Evolutionary conservation across 2,329 filamentous ascomycete genomes (phyloP).

Genomic region (Xylaria sp.): DNA sequence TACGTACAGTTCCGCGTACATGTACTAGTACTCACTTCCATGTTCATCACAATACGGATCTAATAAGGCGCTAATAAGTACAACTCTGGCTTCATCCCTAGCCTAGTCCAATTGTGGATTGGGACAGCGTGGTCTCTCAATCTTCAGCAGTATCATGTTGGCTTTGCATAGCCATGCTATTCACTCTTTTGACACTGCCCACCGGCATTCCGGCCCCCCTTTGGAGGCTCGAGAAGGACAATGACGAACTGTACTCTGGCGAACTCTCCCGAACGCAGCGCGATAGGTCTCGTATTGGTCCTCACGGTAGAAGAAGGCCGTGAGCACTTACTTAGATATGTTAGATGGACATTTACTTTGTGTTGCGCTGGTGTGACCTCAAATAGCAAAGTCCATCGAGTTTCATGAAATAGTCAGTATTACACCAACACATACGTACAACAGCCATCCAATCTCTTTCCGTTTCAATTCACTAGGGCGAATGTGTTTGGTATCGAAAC

Average conservation of each 20-base stretch:
- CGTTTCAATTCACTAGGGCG: slow-evolving; percentile 7
- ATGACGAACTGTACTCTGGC: neutral
- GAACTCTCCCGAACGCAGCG: neutral
- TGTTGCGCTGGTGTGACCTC: slow-evolving; percentile 2
- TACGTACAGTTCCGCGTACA: slow-evolving; percentile 19
- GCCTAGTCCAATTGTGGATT: slow-evolving; percentile 20
- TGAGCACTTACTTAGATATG: neutral
- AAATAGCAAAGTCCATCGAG: slow-evolving; percentile 1
- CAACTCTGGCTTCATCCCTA: slow-evolving; percentile 13
- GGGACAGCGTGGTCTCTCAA: slow-evolving; percentile 24
- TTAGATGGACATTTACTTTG: neutral
- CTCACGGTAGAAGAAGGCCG: neutral
- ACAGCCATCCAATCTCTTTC: neutral
- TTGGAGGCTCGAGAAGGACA: neutral
- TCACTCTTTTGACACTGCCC: neutral
- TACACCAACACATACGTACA: neutral
- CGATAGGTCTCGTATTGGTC: neutral
- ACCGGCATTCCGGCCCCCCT: neutral
- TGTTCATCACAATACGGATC: slow-evolving; percentile 29
- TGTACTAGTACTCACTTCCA: slow-evolving; percentile 15
- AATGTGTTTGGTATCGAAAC: slow-evolving; percentile 20
- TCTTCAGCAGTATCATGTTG: neutral
- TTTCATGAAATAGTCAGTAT: neutral
- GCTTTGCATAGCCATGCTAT: neutral
- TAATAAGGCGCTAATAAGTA: slow-evolving; percentile 11